Conservation (phyloP, 2,329 filamentous ascomycete genomes). For the Curvularia eragrostidis region DNA sequence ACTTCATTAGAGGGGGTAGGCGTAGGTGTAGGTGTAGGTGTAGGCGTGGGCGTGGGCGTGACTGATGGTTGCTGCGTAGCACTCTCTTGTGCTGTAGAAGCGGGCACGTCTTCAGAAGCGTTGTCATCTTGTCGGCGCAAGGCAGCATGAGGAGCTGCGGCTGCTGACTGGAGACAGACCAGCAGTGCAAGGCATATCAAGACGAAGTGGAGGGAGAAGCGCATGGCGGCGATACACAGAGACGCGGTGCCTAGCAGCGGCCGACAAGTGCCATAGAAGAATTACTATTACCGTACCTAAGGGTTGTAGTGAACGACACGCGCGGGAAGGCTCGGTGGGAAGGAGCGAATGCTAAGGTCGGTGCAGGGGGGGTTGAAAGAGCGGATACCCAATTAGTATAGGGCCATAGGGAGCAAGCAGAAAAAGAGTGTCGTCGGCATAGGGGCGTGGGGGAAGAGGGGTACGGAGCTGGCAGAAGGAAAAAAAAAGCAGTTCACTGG, state of each 20-base stretch:
- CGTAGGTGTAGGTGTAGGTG: constrained; percentile 20
- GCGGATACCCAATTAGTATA: constrained; percentile 21
- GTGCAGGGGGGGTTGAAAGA: constrained; percentile 19
- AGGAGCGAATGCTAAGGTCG: constrained; percentile 21
- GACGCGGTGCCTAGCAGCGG: constrained; percentile 20
- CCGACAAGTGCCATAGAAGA: constrained; percentile 34
- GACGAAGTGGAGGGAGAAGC: constrained; percentile 32
- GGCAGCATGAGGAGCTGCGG: constrained; percentile 30
- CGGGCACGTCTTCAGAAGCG: constrained; percentile 21
- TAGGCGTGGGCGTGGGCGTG: constrained; percentile 14
- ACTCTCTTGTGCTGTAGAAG: constrained; percentile 19
- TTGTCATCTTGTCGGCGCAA: constrained; percentile 43
- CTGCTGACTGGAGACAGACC: constrained; percentile 34
- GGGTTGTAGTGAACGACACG: background rate
- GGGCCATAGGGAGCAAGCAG: constrained; percentile 27
- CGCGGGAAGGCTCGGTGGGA: constrained; percentile 12
- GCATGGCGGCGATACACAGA: constrained; percentile 35
- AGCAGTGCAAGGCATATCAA: constrained; percentile 36
- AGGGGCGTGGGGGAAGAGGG: constrained; percentile 17
- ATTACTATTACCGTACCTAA: constrained; percentile 24
- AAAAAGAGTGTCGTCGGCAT: constrained; percentile 31
- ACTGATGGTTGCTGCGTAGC: constrained; percentile 25
- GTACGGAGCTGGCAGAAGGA: constrained; percentile 27
- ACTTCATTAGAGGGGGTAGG: constrained; percentile 18
- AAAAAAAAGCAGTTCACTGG: constrained; percentile 32